Evolutionary conservation across 495 filamentous ascomycete species (phyloP).

Genomic region (Trichoderma asperelloides): DNA sequence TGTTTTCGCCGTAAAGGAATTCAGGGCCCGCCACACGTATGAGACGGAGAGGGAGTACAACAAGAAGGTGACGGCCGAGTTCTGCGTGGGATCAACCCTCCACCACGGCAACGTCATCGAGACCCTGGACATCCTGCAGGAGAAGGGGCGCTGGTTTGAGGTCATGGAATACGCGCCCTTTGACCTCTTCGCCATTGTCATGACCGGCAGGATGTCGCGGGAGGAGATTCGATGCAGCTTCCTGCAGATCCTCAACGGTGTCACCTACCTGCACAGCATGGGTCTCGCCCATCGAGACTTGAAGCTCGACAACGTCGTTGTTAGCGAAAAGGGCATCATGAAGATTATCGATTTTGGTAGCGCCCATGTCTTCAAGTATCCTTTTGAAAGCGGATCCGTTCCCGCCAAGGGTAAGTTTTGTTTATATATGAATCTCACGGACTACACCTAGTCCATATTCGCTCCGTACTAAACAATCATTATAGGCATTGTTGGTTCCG

Average conservation of each 20-base stretch:
- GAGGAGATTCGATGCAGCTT: conserved; percentile 88
- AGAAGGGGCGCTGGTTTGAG: conserved; percentile 93
- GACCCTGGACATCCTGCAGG: conserved; percentile 92
- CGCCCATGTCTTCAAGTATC: conserved; percentile 92
- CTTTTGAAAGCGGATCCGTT: conserved; percentile 89
- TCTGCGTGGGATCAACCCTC: conserved; percentile 93
- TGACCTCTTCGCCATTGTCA: conserved; percentile 96
- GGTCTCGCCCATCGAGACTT: conserved; percentile 92
- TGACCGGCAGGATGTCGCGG: conserved; percentile 96
- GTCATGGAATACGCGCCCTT: conserved; percentile 99
- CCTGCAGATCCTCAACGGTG: conserved; percentile 88
- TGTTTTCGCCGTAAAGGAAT: conserved; percentile 97
- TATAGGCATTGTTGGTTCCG: conserved; percentile 89
- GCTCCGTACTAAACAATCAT: conserved; percentile 12
- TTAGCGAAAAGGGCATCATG: conserved; percentile 96
- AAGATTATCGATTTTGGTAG: conserved; percentile 99
- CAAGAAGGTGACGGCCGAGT: conserved; percentile 99
- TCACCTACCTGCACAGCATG: conserved; percentile 97
- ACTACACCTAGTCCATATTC: not conserved
- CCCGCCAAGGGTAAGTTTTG: conserved; percentile 66
- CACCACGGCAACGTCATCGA: conserved; percentile 99
- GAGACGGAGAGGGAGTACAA: conserved; percentile 91
- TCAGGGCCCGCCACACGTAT: conserved; percentile 84
- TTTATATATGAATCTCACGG: too few species aligned
- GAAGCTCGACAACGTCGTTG: conserved; percentile 97